These are phyloP conservation scores for Malassezia slooffiae DNA, from an alignment of 1,284 basidiomycete genomes.

Conservation along the genomic window DNA sequence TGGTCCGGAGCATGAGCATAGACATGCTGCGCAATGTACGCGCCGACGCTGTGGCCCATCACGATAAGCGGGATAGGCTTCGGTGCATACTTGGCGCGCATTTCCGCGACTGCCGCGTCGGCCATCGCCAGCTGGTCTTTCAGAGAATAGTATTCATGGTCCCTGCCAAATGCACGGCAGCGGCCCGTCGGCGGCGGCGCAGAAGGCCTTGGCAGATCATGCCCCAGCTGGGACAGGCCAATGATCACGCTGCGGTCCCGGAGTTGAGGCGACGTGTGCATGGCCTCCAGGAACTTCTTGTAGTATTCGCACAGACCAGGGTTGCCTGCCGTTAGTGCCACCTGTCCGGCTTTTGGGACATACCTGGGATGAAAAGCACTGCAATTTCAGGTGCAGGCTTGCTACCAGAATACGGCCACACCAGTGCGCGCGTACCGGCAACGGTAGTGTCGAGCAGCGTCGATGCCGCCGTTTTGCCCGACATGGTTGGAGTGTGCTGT, in stretches of 20 bases:
- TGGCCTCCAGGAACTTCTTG: not conserved
- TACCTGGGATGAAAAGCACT: too few relatives aligned
- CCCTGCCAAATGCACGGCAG: not conserved
- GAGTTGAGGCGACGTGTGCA: not conserved
- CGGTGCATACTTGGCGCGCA: too few relatives aligned
- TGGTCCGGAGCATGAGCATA: not conserved
- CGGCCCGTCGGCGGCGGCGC: constrained; percentile 1
- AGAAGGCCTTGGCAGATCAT: not conserved
- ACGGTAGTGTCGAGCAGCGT: too few relatives aligned
- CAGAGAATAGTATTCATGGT: constrained; percentile 5
- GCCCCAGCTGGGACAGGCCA: constrained; percentile 2
- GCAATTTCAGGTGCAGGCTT: too few relatives aligned
- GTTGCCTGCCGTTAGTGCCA: too few relatives aligned
- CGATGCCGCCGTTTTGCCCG: too few relatives aligned
- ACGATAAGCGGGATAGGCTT: constrained; percentile 6
- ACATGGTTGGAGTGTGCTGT: too few relatives aligned
- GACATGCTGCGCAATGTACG: constrained; percentile 8
- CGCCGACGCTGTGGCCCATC: constrained; percentile 13
- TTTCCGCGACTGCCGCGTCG: too few relatives aligned
- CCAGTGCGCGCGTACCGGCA: too few relatives aligned
- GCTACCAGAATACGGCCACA: too few relatives aligned
- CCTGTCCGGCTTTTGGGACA: too few relatives aligned
- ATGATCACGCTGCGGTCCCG: constrained; percentile 3
- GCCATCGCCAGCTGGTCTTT: constrained; percentile 8
- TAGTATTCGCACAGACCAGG: constrained; percentile 12